A percentile compares a stretch with the other conserved stretches of the same genome.
Conservation (phyloP, 768 basidiomycete species). For the Boletellus ananiceps region DNA sequence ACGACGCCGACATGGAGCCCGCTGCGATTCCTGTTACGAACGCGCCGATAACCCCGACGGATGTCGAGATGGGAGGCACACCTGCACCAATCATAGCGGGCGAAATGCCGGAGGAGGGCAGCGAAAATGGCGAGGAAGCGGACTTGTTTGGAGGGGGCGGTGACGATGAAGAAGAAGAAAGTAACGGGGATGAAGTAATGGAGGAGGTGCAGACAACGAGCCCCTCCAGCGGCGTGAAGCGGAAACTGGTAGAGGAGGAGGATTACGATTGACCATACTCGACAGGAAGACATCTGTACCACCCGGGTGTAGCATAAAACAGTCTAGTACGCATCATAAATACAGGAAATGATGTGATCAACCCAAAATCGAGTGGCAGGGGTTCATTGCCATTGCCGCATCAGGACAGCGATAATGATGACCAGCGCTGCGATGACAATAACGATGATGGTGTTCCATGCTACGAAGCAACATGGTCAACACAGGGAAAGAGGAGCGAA, state of each 20-base stretch:
- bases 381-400: constrained; percentile 27
- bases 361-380: background rate
- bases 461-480: constrained; percentile 30
- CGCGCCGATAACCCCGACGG: constrained; percentile 48
- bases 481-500: constrained; percentile 23
- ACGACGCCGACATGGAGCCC: constrained; percentile 67
- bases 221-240: constrained; percentile 62
- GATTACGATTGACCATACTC: constrained; percentile 61
- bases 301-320: constrained; percentile 9
- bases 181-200: constrained; percentile 58
- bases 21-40: constrained; percentile 43
- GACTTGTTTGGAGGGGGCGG: constrained; percentile 72
- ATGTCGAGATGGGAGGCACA: constrained; percentile 50
- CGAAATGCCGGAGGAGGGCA: constrained; percentile 54
- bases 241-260: constrained; percentile 82
- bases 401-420: constrained; percentile 39
- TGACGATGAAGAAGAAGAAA: constrained; percentile 67
- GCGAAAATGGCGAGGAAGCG: constrained; percentile 67
- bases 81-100: constrained; percentile 31
- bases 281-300: background rate
- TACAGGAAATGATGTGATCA: constrained; percentile 13
- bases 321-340: constrained; percentile 29
- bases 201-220: constrained; percentile 63
- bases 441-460: constrained; percentile 38
- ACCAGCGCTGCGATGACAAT: constrained; percentile 41